Base-by-base conservation (phyloP, 352 stramenopile genomes). In the Phytophthora crassamura region DNA sequence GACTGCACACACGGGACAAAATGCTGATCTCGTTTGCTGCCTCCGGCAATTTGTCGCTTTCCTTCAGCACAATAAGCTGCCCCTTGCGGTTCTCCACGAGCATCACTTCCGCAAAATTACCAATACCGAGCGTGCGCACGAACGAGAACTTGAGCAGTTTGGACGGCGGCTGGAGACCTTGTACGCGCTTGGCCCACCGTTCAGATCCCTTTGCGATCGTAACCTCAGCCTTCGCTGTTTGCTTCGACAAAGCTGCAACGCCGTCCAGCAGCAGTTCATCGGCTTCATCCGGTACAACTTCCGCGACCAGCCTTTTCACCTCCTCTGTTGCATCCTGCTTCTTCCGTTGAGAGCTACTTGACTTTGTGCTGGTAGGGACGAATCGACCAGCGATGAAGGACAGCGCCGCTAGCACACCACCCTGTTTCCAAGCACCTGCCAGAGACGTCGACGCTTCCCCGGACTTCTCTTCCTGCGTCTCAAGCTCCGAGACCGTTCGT, bases 71-170 rank as follows among this genome's bases (percentile, higher is more conserved):
- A 14, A 69, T 80, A 3, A 89, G 62, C 50, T 63, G 40, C 12
- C 58, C 65, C 22, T 68, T 74, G 30, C 70, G 70, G 28, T 77
- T 72, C 39, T 75, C 64, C 43, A 93, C 84, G 28, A 94, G 82
- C 72, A 93, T 88, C 36, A 93, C 84, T 42, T 91, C 82, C 9
- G 81, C 84, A 52, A 90, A 94, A 32, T 91, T 90, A 2, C 86
- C 84, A 8, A 89, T 57, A 10, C 84, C 84, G 2, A 95, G 64
- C 20, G 85, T 87, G 4, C 70, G 62, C 10, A 93, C 65, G 45
- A 90, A 95, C 7, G 64, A 65, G 54, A 82, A 93, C 51, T 78
- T 82, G 4, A 88, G 71, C 43, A 95, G 64, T 43, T 84, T 82
- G 15, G 82, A 95, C 16, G 81, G 76, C 11, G 77, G 20, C 9